Conservation (phyloP, 257 asterid species). For the Ajuga chamaepitys region DNA sequence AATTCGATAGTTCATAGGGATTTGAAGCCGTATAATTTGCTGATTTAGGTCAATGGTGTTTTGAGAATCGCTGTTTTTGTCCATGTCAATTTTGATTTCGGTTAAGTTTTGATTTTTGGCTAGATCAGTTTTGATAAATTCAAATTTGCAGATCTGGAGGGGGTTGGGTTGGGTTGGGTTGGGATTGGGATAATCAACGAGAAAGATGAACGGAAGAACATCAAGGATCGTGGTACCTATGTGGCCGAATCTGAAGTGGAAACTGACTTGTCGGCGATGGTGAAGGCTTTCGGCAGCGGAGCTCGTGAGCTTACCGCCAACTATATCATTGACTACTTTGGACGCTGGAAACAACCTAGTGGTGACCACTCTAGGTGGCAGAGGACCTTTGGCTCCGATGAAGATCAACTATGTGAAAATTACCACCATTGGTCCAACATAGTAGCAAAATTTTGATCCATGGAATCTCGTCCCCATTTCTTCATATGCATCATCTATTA, state of each 20-base stretch:
- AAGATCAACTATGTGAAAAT: conserved; percentile 53
- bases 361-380: conserved; percentile 57
- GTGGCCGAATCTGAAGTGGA: too few relatives aligned
- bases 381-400: conserved; percentile 49
- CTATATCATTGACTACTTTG: conserved; percentile 46
- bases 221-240: too few relatives aligned
- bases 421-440: conserved; percentile 45
- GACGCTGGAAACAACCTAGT: conserved; percentile 44
- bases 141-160: too few relatives aligned
- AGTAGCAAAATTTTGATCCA: conserved; percentile 58
- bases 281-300: conserved; percentile 49
- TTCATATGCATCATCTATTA: conserved; percentile 47
- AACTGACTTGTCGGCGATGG: too few relatives aligned
- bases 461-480: conserved; percentile 51
- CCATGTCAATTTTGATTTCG: conserved; percentile 62
- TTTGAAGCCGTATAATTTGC: conserved; percentile 84
- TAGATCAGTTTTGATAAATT: too few relatives aligned
- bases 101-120: too few relatives aligned
- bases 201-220: too few relatives aligned
- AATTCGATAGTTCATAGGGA: conserved; percentile 84
- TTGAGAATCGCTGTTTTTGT: conserved; percentile 95
- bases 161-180: too few relatives aligned
- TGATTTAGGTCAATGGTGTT: conserved; percentile 69
- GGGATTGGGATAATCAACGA: too few relatives aligned
- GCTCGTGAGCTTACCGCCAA: conserved; percentile 42